Evolutionary conservation across 371 early-diverging fungal genomes (phyloP), one percentile per base, ranked within the genome.

Genomic region (Apophysomyces trapeziformis): DNA sequence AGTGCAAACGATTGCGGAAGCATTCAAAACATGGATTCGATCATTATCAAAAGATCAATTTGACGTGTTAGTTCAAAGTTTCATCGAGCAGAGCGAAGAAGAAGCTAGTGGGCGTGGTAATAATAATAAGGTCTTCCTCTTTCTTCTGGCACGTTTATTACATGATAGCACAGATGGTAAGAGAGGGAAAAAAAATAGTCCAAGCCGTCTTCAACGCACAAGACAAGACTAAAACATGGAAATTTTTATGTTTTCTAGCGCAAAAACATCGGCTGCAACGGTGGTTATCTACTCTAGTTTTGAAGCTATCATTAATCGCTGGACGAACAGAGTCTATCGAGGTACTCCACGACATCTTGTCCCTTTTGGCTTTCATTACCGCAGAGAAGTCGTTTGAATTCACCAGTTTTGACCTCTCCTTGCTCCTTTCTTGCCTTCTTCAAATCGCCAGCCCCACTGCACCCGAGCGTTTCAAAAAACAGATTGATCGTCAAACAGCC

Each of bases 181-280:
- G 61, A 66, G 61, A 50, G 32, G 32, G 32, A 3, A 26, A 26
- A 26, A 26, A 26, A 26, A 26, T 26, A 26, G 32, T 26, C 2
- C 32, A 26, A 26, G 32, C 3, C 32, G 32, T 26, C 32, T 26
- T 26, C 32, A 26, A 26, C 32, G 32, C 32, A 26, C 3, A 26
- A 0, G 0, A 26, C 1, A 26, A 26, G 32, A 2, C 32, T 26
- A 26, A 26, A 26, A 26, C 1, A 26, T 26, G 32, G 32, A 26
- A 26, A 6, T 50, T 4, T 9, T 50, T 7, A 32, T 50, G n/a
- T n/a, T 18, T 21, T 21, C 16, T 21, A 83, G 83, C 62, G 35
- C 83, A 85, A 68, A 82, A 79, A 57, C 66, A 70, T 36, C 67
- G 67, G 38, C 61, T 86, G 8, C 77, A 77, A 60, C 76, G 77